Evolutionary conservation across 163 green algal genomes (phyloP).

Genomic region (Chlamydomonas reinhardtii): DNA sequence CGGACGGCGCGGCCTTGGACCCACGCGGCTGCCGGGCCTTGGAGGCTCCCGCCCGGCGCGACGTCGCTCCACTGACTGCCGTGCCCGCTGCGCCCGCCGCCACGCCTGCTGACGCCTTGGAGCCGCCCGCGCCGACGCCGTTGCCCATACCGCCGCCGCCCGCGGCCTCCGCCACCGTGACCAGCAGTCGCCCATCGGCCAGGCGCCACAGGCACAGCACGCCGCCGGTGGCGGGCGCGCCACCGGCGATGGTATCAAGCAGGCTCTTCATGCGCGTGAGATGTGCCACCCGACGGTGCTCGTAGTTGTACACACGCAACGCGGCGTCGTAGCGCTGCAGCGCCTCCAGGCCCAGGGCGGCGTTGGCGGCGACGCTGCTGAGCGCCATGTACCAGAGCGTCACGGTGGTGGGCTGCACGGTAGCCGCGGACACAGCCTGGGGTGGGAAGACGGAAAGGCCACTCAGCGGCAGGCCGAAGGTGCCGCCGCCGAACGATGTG

Average conservation of each 20-base stretch:
- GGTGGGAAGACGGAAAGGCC: background rate
- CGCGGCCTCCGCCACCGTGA: background rate
- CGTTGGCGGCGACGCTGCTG: background rate
- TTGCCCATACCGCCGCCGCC: too few species aligned
- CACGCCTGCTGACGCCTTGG: background rate
- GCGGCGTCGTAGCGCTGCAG: background rate
- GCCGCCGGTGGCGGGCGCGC: too few species aligned
- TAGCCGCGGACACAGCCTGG: too few species aligned
- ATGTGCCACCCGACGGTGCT: background rate
- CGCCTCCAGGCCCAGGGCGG: too few species aligned
- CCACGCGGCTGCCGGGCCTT: too few species aligned
- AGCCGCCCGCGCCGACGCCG: too few species aligned
- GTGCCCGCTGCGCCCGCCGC: too few species aligned
- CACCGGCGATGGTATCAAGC: background rate
- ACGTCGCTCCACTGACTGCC: background rate
- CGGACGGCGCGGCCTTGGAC: too few species aligned
- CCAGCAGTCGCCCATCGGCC: background rate
- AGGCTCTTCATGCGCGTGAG: background rate
- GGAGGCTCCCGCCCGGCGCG: background rate
- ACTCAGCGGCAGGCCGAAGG: background rate
- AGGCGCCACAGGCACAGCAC: background rate
- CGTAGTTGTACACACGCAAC: background rate
- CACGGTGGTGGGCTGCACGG: background rate
- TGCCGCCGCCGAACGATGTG: too few species aligned
- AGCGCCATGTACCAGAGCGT: background rate